Percentiles rank a stretch among this genome's conserved stretches.
Conservation (phyloP, 176 grass and related monocot species). For the Cocos nucifera region DNA sequence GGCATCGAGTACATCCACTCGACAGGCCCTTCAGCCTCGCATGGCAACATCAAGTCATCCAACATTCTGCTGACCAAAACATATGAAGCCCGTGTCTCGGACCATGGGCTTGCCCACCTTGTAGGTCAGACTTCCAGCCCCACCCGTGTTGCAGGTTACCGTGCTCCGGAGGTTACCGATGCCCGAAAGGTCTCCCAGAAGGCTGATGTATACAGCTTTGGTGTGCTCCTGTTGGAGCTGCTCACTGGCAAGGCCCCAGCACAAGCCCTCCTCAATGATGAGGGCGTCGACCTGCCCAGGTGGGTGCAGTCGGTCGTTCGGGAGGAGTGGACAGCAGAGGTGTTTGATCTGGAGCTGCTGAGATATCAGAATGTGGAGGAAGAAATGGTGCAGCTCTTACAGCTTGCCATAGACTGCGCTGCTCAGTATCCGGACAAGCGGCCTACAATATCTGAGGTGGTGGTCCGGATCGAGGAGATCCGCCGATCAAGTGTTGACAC, state of each 20-base stretch:
- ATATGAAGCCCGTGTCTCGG: conserved; percentile 77
- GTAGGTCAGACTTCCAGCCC: conserved; percentile 51
- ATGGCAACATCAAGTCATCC: conserved; percentile 98
- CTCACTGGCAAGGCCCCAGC: conserved; percentile 94
- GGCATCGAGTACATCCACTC: conserved; percentile 82
- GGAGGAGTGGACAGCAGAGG: conserved; percentile 94
- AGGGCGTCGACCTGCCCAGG: conserved; percentile 76
- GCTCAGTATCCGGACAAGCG: conserved; percentile 84
- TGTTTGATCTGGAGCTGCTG: conserved; percentile 96
- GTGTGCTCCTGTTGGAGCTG: conserved; percentile 80
- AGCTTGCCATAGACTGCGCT: conserved; percentile 92
- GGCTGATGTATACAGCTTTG: conserved; percentile 84
- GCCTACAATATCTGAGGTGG: conserved; percentile 58
- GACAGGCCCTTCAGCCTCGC: conserved; percentile 44
- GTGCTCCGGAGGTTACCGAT: conserved; percentile 92
- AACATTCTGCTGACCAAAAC: conserved; percentile 90
- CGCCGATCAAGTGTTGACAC: conserved; percentile 25
- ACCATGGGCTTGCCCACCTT: conserved; percentile 80
- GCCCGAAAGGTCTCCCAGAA: conserved; percentile 55
- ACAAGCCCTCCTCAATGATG: conserved; percentile 86
- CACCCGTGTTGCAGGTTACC: conserved; percentile 64
- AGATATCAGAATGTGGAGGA: conserved; percentile 80
- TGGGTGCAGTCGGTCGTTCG: conserved; percentile 89
- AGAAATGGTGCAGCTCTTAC: conserved; percentile 95
- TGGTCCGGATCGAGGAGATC: conserved; percentile 65